Conservation (phyloP, 2,329 filamentous ascomycete genomes). For the Pseudohalonectria lignicola region DNA sequence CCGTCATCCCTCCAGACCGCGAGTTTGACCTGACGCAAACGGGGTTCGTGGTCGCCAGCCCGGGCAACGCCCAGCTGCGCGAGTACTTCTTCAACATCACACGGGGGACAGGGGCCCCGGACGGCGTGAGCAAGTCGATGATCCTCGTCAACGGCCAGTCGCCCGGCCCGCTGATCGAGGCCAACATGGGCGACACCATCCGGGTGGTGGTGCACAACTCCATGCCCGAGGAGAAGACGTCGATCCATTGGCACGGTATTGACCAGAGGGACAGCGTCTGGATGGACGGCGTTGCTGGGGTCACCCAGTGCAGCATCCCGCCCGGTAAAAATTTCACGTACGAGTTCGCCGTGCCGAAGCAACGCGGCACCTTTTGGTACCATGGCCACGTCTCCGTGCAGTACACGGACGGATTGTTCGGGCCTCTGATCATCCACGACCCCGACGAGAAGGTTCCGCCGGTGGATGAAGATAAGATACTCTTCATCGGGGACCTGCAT, state of each 20-base stretch:
- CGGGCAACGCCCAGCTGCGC: conserved; percentile 9
- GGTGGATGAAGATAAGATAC: conserved; percentile 43
- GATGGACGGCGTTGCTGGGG: conserved; percentile 54
- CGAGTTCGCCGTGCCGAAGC: conserved; percentile 13
- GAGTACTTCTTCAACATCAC: conserved; percentile 22
- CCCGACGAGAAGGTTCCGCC: conserved; percentile 36
- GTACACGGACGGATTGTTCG: conserved; percentile 54
- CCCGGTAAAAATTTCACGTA: conserved; percentile 49
- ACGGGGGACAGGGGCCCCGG: conserved; percentile 18
- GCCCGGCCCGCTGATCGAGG: conserved; percentile 32
- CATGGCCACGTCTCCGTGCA: conserved; percentile 49
- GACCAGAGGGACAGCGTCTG: conserved; percentile 65
- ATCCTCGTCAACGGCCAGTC: conserved; percentile 27
- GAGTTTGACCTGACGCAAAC: conserved; percentile 1
- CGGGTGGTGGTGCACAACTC: conserved; percentile 26
- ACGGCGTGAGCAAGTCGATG: conserved; percentile 25
- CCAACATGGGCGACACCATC: conserved; percentile 29
- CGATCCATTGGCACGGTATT: conserved; percentile 60
- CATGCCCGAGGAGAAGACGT: conserved; percentile 27
- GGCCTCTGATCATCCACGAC: conserved; percentile 56
- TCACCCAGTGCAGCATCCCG: conserved; percentile 49
- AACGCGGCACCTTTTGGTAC: conserved; percentile 34
- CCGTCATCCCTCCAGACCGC: background rate
- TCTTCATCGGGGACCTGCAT: conserved; percentile 64
- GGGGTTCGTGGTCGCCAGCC: conserved; percentile 9